Base-by-base conservation (phyloP, 1,284 basidiomycete genomes). In the Naganishia albida region DNA sequence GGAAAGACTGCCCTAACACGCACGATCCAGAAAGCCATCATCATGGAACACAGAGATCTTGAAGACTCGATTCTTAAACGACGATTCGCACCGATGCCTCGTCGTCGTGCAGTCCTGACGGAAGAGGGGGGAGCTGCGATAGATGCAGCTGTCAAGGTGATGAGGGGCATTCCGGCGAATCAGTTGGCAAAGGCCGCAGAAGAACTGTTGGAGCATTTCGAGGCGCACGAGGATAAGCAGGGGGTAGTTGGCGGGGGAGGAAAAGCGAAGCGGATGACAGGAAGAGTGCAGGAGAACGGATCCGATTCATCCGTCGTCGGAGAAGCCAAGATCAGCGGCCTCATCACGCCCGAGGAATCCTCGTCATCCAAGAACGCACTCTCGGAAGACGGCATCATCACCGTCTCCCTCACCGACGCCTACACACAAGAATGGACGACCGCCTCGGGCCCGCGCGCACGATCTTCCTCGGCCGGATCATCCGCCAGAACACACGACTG, bases 151-250 rank as follows among this genome's bases (percentile, higher is more conserved):
- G 46, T 25, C 3, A 20, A 12, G 46, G 46, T 7, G 3, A 12
- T 12, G 13, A 44, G 23, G 6, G 15, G 25, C 23, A 46, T 44
- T 12, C 28, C 44, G 12, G 40, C 52, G 2, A 49, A 43, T 40
- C 54, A 57, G 23, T 54, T 64, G 4, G 63, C 52, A 15, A 64
- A 43, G n/a, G 63, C 63, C 3, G 63, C 63, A 20, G 54, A 57
- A 12, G 63, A 64, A 18, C 23, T 64, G 53, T 30, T 64, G 46
- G 28, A 39, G n/a, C 63, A 64, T 4, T 64, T 49, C 16, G 63
- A 64, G 26, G 2, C 43, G 44, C n/a, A 28, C 16, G n/a, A 39
- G 20, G 28, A 28, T 12, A 39, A 30, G 20, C n/a, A 23, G 30
- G 34, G 30, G n/a, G n/a, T 39, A 13, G 40, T n/a, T 15, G 15